Percentiles rank a stretch among this genome's conserved stretches.
Evolutionary conservation across 106 monocot genomes (phyloP).

Genomic region (Dendrobium officinale): DNA sequence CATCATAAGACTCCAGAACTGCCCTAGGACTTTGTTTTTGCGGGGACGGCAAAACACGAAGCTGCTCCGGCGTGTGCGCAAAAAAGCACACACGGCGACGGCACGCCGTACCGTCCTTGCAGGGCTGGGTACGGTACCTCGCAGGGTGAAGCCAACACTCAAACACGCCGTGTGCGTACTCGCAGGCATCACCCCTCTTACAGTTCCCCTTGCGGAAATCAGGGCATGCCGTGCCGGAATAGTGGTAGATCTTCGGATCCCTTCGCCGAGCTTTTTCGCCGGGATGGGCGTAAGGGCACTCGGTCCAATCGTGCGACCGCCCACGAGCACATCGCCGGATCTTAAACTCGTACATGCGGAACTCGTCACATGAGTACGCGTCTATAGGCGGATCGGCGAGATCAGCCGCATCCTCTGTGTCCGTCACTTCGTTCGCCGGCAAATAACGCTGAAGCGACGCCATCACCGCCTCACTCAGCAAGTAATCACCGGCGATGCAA

Average conservation of each 20-base stretch:
- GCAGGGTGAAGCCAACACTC: slow-evolving; percentile 96
- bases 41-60: slow-evolving; percentile 25
- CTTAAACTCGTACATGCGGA: slow-evolving; percentile 92
- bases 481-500: not conserved
- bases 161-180: slow-evolving; percentile 82
- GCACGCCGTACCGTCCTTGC: slow-evolving; percentile 73
- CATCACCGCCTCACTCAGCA: slow-evolving; percentile 14
- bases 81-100: slow-evolving; percentile 57
- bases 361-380: slow-evolving; percentile 70
- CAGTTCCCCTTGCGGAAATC: slow-evolving; percentile 72
- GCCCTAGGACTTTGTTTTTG: slow-evolving; percentile 12
- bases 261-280: slow-evolving; percentile 77
- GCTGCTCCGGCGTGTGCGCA: slow-evolving; percentile 72
- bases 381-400: slow-evolving; percentile 17
- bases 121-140: slow-evolving; percentile 76
- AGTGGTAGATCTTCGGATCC: slow-evolving; percentile 55
- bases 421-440: slow-evolving; percentile 14
- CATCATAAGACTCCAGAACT: slow-evolving; percentile 13
- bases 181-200: slow-evolving; percentile 51
- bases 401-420: not conserved
- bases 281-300: slow-evolving; percentile 73
- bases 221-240: slow-evolving; percentile 61
- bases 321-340: slow-evolving; percentile 63
- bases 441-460: slow-evolving; percentile 28
- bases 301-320: slow-evolving; percentile 70